Conservation (phyloP, 2,329 filamentous ascomycete genomes). For the Neocatenulostroma microsporum region DNA sequence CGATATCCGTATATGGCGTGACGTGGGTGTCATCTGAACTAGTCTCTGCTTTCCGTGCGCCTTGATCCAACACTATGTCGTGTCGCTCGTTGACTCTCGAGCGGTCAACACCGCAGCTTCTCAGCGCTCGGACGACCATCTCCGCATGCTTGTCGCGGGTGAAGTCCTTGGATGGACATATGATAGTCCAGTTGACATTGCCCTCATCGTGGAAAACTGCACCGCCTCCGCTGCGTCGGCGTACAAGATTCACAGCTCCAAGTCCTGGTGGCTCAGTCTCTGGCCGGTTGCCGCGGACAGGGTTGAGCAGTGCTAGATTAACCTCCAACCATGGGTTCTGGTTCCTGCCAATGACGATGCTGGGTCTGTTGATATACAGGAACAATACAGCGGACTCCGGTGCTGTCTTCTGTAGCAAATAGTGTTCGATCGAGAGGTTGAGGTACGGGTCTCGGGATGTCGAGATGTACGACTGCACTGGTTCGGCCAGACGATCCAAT, state of each 20-base stretch:
- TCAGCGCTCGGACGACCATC: constrained; percentile 84
- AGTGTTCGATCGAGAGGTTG: constrained; percentile 91
- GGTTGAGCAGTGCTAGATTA: constrained; percentile 57
- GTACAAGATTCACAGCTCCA: constrained; percentile 56
- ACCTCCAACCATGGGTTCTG: constrained; percentile 97
- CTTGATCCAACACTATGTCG: constrained; percentile 73
- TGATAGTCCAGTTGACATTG: constrained; percentile 93
- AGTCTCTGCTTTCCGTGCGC: constrained; percentile 14
- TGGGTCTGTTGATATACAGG: constrained; percentile 79
- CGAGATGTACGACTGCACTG: constrained; percentile 42
- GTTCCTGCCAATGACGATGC: constrained; percentile 86
- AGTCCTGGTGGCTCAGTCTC: constrained; percentile 33
- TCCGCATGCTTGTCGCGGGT: constrained; percentile 80
- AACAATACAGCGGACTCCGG: constrained; percentile 70
- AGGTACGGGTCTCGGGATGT: constrained; percentile 65
- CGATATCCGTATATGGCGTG: constrained; percentile 40
- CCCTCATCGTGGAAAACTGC: constrained; percentile 89
- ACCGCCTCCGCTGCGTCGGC: constrained; percentile 80
- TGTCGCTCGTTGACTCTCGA: constrained; percentile 80
- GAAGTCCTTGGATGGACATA: constrained; percentile 68
- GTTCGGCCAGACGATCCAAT: constrained; percentile 17
- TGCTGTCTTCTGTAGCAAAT: constrained; percentile 67
- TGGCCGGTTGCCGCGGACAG: constrained; percentile 27
- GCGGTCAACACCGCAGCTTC: constrained; percentile 48
- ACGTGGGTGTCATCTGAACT: constrained; percentile 37